Base-by-base conservation (phyloP, 1,284 basidiomycete species). In the Tilletia caries region DNA sequence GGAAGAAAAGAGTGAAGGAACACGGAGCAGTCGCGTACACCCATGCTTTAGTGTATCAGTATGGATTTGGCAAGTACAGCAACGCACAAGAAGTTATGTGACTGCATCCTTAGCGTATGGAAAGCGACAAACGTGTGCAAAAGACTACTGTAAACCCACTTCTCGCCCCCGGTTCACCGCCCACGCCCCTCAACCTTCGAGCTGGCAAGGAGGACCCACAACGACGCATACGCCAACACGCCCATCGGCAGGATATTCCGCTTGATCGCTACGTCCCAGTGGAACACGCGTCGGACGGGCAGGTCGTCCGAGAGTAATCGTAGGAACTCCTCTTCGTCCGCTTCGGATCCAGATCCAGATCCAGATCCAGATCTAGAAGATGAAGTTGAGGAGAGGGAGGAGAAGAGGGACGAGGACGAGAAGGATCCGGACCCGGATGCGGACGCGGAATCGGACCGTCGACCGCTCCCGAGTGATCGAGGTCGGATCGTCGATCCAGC, bases 241-340 rank as follows among this genome's bases (percentile, higher is more conserved):
- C 73, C 79, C 33, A 82, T 76, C 12, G 81, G 81, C 64, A 82
- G 50, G 10, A 82, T 73, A 44, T 82, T 82, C 18, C 81, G 70
- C 71, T 76, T 72, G 46, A 82, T 74, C n/a, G 80, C 80, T 46
- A 82, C 81, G 25, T 81, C 75, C 81, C 81, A 82, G 54, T 80
- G 81, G 66, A 82, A 82, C 25, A 79, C 79, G 20, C 81, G 69
- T 6, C 76, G 67, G 44, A 75, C 75, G 41, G 37, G 37, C 41
- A 65, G 32, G 58, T 34, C 32, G 6, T 27, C 73, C 2, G 67
- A 67, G 33, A 10, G 20, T 6, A 41, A 41, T 1, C 37, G n/a
- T n/a, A n/a, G n/a, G n/a, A n/a, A n/a, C n/a, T n/a, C 37, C 37
- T 41, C 37, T 15, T 20, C 62, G 2, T 41, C 60, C 60, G 4